These are phyloP conservation scores for Stagonosporopsis chrysanthemi DNA, from an alignment of 2,329 filamentous ascomycete genomes.

Conservation along the genomic window DNA sequence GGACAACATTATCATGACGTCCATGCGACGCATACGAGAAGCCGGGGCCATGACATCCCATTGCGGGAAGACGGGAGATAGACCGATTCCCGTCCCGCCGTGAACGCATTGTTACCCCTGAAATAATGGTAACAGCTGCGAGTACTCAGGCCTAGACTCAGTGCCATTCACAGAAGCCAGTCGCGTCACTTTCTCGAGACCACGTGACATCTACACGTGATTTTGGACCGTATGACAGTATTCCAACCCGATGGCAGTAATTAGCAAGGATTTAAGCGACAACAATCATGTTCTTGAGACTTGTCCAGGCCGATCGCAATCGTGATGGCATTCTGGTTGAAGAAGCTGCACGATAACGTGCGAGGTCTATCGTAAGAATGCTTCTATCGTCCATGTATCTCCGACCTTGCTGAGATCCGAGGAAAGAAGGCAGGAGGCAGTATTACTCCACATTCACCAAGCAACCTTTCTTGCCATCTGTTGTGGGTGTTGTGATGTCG, in stretches of 20 bases:
- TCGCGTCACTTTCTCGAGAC: neutral
- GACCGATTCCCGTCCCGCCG: neutral
- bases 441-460: neutral
- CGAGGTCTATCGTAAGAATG: too few species aligned
- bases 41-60: constrained; percentile 15
- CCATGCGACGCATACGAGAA: constrained; percentile 28
- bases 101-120: neutral
- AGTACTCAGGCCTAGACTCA: neutral
- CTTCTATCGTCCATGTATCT: too few species aligned
- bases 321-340: too few species aligned
- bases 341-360: too few species aligned
- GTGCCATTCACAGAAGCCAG: neutral
- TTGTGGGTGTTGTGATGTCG: neutral
- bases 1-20: constrained; percentile 38
- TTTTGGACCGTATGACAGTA: too few species aligned
- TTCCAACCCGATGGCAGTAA: too few species aligned
- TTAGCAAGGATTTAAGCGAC: too few species aligned
- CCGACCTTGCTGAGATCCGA: too few species aligned
- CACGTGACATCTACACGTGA: neutral
- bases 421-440: too few species aligned
- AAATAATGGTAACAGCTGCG: neutral
- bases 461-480: neutral
- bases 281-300: too few species aligned
- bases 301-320: too few species aligned
- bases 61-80: constrained; percentile 6